phyloP scores from a whole-genome alignment of 2,329 filamentous ascomycete species.

The Pseudogymnoascus sp. region DNA sequence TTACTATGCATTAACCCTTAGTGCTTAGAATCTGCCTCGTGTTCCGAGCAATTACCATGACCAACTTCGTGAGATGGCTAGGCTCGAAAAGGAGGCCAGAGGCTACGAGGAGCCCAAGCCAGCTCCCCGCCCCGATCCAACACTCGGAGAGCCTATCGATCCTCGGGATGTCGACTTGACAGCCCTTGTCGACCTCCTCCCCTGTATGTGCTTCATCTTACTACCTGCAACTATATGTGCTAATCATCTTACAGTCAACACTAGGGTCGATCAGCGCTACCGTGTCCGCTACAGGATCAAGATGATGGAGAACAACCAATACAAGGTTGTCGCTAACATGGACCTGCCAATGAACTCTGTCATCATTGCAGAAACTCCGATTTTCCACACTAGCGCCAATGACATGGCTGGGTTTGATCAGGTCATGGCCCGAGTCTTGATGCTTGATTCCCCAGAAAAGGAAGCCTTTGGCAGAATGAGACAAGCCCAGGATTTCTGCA shows the following conservation, averaged over 20 bases:
- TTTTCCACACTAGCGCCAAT: neutral
- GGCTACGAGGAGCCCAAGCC: neutral
- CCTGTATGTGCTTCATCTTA: neutral
- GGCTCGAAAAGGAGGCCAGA: neutral
- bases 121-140: neutral
- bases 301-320: constrained; percentile 1
- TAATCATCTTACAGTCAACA: neutral
- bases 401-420: neutral
- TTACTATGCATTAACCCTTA: neutral
- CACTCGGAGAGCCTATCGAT: neutral
- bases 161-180: neutral
- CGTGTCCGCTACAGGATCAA: constrained; percentile 3
- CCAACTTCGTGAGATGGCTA: neutral
- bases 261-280: neutral
- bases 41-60: neutral
- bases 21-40: neutral
- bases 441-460: neutral
- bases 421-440: neutral
- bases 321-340: constrained; percentile 7
- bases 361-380: neutral
- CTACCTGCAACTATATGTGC: neutral
- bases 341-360: neutral
- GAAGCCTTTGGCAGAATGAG: neutral
- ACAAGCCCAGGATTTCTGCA: neutral
- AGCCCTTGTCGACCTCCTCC: neutral